Base-by-base conservation (phyloP, 108 stramenopile species). In the Pseudonitzschia multistriata region DNA sequence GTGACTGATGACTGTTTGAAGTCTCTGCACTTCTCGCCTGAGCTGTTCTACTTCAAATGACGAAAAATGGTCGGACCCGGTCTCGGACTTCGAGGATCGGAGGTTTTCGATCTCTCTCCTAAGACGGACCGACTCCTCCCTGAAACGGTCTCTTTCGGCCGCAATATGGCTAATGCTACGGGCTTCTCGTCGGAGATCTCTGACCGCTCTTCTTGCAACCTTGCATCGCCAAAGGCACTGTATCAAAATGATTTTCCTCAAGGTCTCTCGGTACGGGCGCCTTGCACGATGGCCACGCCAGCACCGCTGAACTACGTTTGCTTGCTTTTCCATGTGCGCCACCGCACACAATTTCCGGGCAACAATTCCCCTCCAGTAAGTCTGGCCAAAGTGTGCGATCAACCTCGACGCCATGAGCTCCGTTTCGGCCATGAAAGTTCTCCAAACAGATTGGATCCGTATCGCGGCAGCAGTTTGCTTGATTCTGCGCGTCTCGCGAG, bases 301-400 rank as follows among this genome's bases (percentile, higher is more conserved):
- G 27, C 49, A 70, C 40, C 61, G 66, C 59, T 88, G 83, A 17
- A 88, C 74, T 6, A 67, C 34, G 6, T 62, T 27, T 50, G 72
- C 77, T 33, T 81, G 82, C 29, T 70, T 65, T 49, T 81, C 77
- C 33, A 79, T 52, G 22, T 78, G 52, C 67, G 78, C 49, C 42
- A 74, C 67, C 10, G 73, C 61, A 55, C 36, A 81, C 6, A 74
- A 39, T 37, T 73, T 50, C 40, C 85, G 42, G 10, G 81, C 80
- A n/a, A 79, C 62, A 13, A 62, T 65, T 3, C 85, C 85, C 19
- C 85, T 70, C 54, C 63, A 68, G 47, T 73, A 70, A 17, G 84
- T 63, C 67, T 92, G 91, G 35, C 85, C 79, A 70, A 81, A 87
- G 11, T 72, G 52, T 14, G 86, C 57, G 19, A 90, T 73, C 29